phyloP scores from a whole-genome alignment of 768 basidiomycete species.

The Boletus rufocinnamomeus region DNA sequence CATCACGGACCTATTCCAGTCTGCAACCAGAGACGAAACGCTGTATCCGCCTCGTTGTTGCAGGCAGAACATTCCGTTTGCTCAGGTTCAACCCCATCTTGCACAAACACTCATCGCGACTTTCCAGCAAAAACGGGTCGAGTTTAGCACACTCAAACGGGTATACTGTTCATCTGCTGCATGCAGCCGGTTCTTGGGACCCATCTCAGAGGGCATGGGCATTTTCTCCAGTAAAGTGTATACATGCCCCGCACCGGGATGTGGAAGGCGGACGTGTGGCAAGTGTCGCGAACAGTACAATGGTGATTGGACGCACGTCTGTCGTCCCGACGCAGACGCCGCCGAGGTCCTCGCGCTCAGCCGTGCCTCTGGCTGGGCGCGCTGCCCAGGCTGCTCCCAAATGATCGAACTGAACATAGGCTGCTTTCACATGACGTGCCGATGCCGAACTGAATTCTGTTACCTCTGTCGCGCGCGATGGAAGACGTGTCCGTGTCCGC shows the following conservation, averaged over 20 bases:
- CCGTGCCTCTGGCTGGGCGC: slow-evolving; percentile 35
- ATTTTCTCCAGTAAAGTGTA: slow-evolving; percentile 26
- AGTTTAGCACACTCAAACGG: slow-evolving; percentile 37
- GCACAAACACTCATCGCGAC: slow-evolving; percentile 15
- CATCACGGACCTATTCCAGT: slow-evolving; percentile 36
- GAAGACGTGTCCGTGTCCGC: slow-evolving; percentile 64
- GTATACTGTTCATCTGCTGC: slow-evolving; percentile 40
- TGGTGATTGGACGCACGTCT: slow-evolving; percentile 28
- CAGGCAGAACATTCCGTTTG: slow-evolving; percentile 31
- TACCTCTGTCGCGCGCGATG: slow-evolving; percentile 55
- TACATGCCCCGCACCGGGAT: slow-evolving; percentile 23
- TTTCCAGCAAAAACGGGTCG: slow-evolving; percentile 31
- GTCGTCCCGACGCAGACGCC: slow-evolving; percentile 28
- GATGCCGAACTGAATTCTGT: slow-evolving; percentile 42
- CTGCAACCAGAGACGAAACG: slow-evolving; percentile 39
- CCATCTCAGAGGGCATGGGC: slow-evolving; percentile 26
- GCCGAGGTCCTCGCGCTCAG: slow-evolving; percentile 32
- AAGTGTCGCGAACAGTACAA: slow-evolving; percentile 28
- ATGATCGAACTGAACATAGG: slow-evolving; percentile 41
- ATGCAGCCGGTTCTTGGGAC: slow-evolving; percentile 41
- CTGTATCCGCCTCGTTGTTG: slow-evolving; percentile 47
- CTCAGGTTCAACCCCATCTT: slow-evolving; percentile 29
- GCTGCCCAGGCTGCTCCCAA: slow-evolving; percentile 42
- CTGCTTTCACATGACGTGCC: slow-evolving; percentile 45
- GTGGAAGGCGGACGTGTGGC: slow-evolving; percentile 27